A percentile compares a stretch with the other conserved stretches of the same genome.
Evolutionary conservation across 2,329 filamentous ascomycete species (phyloP).

Genomic region (Lasiodiplodia sp.): DNA sequence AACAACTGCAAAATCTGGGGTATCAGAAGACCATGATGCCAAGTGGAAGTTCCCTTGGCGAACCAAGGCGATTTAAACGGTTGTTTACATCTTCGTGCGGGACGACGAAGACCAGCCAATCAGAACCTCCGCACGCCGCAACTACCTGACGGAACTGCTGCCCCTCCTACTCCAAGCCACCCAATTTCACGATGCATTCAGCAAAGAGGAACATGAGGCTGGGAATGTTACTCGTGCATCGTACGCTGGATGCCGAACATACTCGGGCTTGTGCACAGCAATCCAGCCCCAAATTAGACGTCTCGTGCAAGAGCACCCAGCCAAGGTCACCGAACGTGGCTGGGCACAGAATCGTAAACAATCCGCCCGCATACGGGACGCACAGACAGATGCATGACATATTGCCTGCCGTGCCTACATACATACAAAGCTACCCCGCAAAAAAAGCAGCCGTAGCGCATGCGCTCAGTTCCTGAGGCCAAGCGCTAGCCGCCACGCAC

Average conservation of each 20-base stretch:
- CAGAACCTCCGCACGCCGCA: conserved; percentile 20
- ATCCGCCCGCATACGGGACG: too few relatives aligned
- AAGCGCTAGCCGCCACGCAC: neutral
- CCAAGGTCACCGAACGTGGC: too few relatives aligned
- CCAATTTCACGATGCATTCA: neutral
- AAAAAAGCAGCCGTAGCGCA: neutral
- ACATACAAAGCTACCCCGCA: neutral
- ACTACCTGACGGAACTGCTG: neutral
- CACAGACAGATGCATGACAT: neutral
- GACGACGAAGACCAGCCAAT: neutral
- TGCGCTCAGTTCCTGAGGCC: neutral
- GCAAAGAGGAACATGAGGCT: too few relatives aligned
- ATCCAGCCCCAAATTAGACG: too few relatives aligned
- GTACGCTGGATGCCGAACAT: too few relatives aligned
- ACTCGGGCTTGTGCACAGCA: too few relatives aligned
- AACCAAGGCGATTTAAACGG: too few relatives aligned
- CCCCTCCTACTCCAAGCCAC: neutral
- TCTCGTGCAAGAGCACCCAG: neutral
- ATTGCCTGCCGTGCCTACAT: neutral
- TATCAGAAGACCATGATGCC: neutral
- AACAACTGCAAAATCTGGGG: neutral
- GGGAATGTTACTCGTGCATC: too few relatives aligned
- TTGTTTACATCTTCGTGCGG: neutral
- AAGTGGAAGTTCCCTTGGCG: neutral
- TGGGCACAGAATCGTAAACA: too few relatives aligned